Evolutionary conservation across 129 eudicot genomes (phyloP).

Genomic region (Lonicera japonica): DNA sequence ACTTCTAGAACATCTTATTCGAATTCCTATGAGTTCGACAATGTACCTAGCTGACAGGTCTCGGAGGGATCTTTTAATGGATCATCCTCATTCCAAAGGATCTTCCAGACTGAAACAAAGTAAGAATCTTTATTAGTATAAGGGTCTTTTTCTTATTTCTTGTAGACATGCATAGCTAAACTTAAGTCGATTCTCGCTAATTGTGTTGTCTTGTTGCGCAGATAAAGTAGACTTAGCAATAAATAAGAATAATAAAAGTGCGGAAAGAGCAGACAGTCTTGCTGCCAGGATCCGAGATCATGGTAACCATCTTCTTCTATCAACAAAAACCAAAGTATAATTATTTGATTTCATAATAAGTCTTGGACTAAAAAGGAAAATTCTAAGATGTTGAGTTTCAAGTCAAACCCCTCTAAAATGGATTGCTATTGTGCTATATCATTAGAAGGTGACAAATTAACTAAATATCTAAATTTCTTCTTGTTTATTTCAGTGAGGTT

Average conservation of each 20-base stretch:
- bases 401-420: neutral
- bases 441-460: neutral
- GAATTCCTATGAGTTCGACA: neutral
- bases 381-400: neutral
- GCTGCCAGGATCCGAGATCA: constrained; percentile 3
- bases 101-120: neutral
- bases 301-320: neutral
- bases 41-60: neutral
- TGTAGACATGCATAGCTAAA: neutral
- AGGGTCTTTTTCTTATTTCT: neutral
- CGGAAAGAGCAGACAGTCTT: neutral
- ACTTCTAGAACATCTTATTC: neutral
- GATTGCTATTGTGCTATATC: neutral
- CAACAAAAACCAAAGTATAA: neutral
- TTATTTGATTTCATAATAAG: neutral
- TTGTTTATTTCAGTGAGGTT: neutral
- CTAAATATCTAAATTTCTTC: neutral
- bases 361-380: neutral
- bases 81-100: neutral
- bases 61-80: neutral
- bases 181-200: neutral
- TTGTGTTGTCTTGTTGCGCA: neutral
- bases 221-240: neutral
- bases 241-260: neutral
- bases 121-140: neutral